Conservation (phyloP, 768 basidiomycete species). For the Russula vinacea region DNA sequence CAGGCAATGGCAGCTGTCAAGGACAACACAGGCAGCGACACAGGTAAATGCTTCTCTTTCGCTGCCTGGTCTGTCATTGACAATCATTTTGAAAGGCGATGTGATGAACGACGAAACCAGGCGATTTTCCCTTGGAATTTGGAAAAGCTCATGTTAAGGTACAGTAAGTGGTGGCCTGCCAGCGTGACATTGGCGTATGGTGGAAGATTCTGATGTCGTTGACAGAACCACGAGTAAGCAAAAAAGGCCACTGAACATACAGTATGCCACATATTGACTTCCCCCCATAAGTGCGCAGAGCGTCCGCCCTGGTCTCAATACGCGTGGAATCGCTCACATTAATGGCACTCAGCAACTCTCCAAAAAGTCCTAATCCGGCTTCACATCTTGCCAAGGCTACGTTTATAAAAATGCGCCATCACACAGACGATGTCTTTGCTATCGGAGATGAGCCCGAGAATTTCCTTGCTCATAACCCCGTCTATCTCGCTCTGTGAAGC, state of each 20-base stretch:
- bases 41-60: not conserved
- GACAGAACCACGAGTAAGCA: slow-evolving; percentile 11
- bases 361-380: not conserved
- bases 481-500: not conserved
- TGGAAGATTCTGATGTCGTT: not conserved
- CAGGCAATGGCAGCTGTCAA: not conserved
- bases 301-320: not conserved
- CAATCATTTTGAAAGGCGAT: not conserved
- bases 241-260: not conserved
- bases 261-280: not conserved
- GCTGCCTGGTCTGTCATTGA: too few species aligned
- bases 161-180: not conserved
- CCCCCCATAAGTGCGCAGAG: not conserved
- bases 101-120: too few species aligned
- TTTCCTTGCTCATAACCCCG: not conserved
- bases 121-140: not conserved
- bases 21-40: not conserved
- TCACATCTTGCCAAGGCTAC: not conserved
- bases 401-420: not conserved
- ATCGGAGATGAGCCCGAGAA: not conserved
- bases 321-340: not conserved
- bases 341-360: not conserved
- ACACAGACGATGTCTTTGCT: not conserved
- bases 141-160: not conserved
- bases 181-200: not conserved